A percentile compares a stretch with the other conserved stretches of the same genome.
Evolutionary conservation across 2,329 filamentous ascomycete species (phyloP).

Genomic region (Fusarium pseudoanthophilum): DNA sequence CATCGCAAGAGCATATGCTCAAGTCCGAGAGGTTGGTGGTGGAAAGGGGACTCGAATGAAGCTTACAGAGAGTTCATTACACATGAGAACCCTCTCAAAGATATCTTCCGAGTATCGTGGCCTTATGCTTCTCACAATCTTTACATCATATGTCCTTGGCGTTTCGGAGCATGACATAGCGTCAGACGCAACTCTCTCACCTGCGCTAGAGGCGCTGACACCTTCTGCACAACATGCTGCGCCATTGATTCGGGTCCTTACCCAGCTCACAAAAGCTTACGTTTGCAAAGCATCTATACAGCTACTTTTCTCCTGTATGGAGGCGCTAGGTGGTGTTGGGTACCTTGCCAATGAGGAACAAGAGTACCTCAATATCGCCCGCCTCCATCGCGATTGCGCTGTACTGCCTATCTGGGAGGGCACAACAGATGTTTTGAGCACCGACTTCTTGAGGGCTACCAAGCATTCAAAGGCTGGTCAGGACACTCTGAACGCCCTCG

Average conservation of each 20-base stretch:
- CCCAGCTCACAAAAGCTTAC: constrained; percentile 69
- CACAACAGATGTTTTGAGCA: constrained; percentile 76
- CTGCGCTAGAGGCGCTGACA: constrained; percentile 46
- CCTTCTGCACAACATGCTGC: constrained; percentile 48
- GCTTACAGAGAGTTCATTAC: constrained; percentile 63
- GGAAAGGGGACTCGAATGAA: constrained; percentile 56
- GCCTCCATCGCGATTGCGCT: constrained; percentile 71
- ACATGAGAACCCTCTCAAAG: constrained; percentile 68
- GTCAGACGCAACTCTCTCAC: constrained; percentile 9
- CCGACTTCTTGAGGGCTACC: constrained; percentile 59
- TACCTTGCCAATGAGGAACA: constrained; percentile 73
- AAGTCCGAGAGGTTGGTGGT: constrained; percentile 64
- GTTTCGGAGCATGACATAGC: constrained; percentile 58
- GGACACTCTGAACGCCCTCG: constrained; percentile 55
- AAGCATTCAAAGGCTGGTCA: constrained; percentile 56
- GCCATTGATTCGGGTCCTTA: constrained; percentile 66
- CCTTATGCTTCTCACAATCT: constrained; percentile 65
- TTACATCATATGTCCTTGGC: constrained; percentile 65
- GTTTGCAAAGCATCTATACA: constrained; percentile 62
- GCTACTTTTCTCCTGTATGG: constrained; percentile 68
- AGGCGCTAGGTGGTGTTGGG: constrained; percentile 72
- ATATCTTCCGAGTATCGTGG: constrained; percentile 66
- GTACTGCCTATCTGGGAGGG: constrained; percentile 78
- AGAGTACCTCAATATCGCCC: constrained; percentile 72
- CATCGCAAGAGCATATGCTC: constrained; percentile 67